Base-by-base conservation (phyloP, 768 basidiomycete genomes). In the Phallus indusiatus region DNA sequence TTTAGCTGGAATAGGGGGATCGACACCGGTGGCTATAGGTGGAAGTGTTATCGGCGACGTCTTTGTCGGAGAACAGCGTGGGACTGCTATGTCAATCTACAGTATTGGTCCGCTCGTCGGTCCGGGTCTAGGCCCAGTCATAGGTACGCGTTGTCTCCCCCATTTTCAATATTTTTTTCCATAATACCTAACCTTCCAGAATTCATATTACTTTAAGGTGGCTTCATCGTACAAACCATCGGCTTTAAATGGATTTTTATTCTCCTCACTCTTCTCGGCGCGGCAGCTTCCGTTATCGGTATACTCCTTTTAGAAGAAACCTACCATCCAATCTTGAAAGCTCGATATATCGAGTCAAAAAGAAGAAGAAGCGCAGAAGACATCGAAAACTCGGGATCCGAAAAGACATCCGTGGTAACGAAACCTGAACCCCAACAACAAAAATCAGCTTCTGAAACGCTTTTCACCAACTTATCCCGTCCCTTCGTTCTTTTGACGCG, bases 131-230 rank as follows among this genome's bases (percentile, higher is more conserved):
- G 59, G 56, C 0, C 60, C 24, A 11, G 34, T 62, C 36, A 51
- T 28, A 10, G 56, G 28, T 47, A 6, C 81, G 24, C 86, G 83
- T 16, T n/a, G 6, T 33, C 16, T 37, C 33, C 17, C 2, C 42
- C 16, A 16, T 37, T 49, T 11, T 52, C 5, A 36, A 6, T 59
- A 5, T 22, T 8, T 67, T 42, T 42, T 10, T 7, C 28, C 28
- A 28, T 28, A 28, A 28, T 28, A 28, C 28, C 28, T 28, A n/a
- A 28, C 9, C 12, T 53, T 21, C 42, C 20, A 56, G 47, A 18
- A 53, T n/a, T n/a, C n/a, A n/a, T 36, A 20, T 21, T 53, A 10
- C 54, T 54, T 16, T 47, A 54, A 33, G 64, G 64, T 12, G 63
- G 64, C 18, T 65, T 63, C 56, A 37, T 63, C n/a, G 55, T 58